phyloP scores from a whole-genome alignment of 164 flowering plant species.

The Houttuynia cordata region DNA sequence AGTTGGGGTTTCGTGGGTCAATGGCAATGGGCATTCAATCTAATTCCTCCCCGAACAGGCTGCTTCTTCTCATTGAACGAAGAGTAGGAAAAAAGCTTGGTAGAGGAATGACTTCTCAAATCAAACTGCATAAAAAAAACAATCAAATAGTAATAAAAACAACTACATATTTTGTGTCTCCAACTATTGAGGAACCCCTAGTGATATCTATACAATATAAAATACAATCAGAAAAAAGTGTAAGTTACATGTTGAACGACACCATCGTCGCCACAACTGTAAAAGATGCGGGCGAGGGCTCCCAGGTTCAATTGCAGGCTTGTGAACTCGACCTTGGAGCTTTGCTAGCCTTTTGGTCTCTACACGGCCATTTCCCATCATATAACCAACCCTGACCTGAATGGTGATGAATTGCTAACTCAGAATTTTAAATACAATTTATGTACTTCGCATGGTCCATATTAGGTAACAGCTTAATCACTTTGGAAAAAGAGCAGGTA shows the following conservation, averaged over 20 bases:
- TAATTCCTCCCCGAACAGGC: slow-evolving; percentile 12
- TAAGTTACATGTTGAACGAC: slow-evolving; percentile 51
- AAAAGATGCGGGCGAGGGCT: slow-evolving; percentile 55
- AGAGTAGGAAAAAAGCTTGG: slow-evolving; percentile 50
- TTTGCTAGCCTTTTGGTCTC: slow-evolving; percentile 42
- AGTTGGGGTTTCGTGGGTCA: slow-evolving; percentile 56
- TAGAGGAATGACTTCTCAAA: slow-evolving; percentile 40
- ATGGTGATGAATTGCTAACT: slow-evolving; percentile 1
- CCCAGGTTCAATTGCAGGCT: slow-evolving; percentile 68
- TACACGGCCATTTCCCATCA: slow-evolving; percentile 38
- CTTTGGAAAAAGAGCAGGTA: too few species aligned
- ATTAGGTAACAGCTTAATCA: too few species aligned
- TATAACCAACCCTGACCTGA: slow-evolving; percentile 54
- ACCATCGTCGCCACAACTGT: slow-evolving; percentile 74
- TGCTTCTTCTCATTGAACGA: slow-evolving; percentile 24
- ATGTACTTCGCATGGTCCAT: neutral
- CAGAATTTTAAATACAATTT: neutral
- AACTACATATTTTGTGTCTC: neutral
- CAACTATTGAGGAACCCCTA: neutral
- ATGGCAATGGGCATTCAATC: slow-evolving; percentile 48
- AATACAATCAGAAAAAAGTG: neutral
- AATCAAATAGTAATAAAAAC: neutral
- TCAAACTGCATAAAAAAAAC: slow-evolving; percentile 50
- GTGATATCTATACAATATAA: neutral
- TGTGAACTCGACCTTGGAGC: slow-evolving; percentile 52